These are phyloP conservation scores for Claviceps sp. DNA, from an alignment of 2,329 filamentous ascomycete genomes.

Conservation along the genomic window DNA sequence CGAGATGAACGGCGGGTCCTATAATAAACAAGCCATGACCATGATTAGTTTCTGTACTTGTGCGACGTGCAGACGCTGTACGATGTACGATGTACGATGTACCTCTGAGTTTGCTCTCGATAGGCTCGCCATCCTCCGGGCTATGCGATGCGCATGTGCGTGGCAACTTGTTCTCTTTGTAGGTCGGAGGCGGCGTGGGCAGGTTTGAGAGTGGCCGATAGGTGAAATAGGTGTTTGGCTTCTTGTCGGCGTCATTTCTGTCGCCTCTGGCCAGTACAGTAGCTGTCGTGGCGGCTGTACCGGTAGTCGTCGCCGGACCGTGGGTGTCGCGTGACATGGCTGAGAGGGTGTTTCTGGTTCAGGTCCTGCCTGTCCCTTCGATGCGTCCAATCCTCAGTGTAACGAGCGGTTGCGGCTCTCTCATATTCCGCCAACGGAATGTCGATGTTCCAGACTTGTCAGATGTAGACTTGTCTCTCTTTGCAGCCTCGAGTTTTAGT, in stretches of 20 bases:
- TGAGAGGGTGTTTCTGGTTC: neutral
- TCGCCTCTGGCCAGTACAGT: too few species aligned
- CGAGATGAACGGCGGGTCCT: slow-evolving; percentile 54
- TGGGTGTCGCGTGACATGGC: slow-evolving; percentile 4
- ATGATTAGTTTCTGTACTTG: neutral
- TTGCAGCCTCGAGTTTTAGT: neutral
- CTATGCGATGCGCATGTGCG: slow-evolving; percentile 16
- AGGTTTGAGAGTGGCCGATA: slow-evolving; percentile 56
- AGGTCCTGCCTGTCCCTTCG: neutral
- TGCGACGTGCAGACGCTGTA: neutral
- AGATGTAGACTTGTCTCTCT: neutral
- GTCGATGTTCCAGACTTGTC: neutral
- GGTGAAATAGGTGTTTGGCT: slow-evolving; percentile 41
- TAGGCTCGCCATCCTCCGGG: slow-evolving; percentile 30
- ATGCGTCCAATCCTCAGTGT: slow-evolving; percentile 3
- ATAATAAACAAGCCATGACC: slow-evolving; percentile 4
- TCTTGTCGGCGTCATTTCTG: neutral
- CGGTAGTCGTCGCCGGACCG: slow-evolving; percentile 18
- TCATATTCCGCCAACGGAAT: slow-evolving; percentile 5
- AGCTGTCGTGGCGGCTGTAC: slow-evolving; percentile 7
- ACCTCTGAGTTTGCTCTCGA: slow-evolving; percentile 27
- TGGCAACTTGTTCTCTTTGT: slow-evolving; percentile 27
- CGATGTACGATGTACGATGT: slow-evolving; percentile 18
- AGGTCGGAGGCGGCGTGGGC: slow-evolving; percentile 50
- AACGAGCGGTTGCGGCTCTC: slow-evolving; percentile 1